These are phyloP conservation scores for Stephanodiscus minutulus DNA, from an alignment of 108 stramenopile genomes.

Conservation along the genomic window DNA sequence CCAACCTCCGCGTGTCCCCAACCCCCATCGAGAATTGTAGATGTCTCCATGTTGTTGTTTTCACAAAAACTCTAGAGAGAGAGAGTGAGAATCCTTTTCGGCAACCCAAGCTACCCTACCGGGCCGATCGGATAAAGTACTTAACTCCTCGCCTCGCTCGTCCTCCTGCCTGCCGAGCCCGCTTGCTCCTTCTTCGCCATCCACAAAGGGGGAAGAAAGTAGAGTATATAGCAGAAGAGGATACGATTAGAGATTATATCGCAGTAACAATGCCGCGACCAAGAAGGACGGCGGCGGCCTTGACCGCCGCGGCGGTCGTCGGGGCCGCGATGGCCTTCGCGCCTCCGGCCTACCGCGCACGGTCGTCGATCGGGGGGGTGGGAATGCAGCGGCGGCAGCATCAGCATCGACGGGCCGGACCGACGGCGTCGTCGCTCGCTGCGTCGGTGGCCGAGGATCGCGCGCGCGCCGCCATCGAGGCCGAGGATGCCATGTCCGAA, in stretches of 20 bases:
- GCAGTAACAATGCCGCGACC: slow-evolving; percentile 33
- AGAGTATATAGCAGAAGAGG: too few relatives aligned
- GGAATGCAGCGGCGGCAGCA: slow-evolving; percentile 21
- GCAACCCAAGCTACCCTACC: too few relatives aligned
- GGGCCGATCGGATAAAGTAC: too few relatives aligned
- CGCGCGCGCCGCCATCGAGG: slow-evolving; percentile 51
- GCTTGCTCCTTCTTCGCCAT: too few relatives aligned
- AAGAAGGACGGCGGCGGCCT: slow-evolving; percentile 37
- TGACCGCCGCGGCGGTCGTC: slow-evolving; percentile 25
- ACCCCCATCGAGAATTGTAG: too few relatives aligned
- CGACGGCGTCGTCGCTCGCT: slow-evolving; percentile 4
- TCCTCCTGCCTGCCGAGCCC: too few relatives aligned
- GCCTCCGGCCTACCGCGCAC: slow-evolving; percentile 13
- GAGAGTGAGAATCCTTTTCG: too few relatives aligned
- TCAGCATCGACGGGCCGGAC: not conserved
- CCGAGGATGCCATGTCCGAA: slow-evolving; percentile 28
- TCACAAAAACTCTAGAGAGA: too few relatives aligned
- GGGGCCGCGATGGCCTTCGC: slow-evolving; percentile 32
- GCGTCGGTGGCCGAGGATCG: slow-evolving; percentile 48
- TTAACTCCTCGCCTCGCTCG: too few relatives aligned
- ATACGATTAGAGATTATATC: not conserved
- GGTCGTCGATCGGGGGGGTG: not conserved
- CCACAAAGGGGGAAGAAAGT: too few relatives aligned
- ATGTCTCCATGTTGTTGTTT: too few relatives aligned
- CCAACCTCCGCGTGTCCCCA: too few relatives aligned